Evolutionary conservation across 306 rosid species (phyloP).

Genomic region (Geum urbanum): DNA sequence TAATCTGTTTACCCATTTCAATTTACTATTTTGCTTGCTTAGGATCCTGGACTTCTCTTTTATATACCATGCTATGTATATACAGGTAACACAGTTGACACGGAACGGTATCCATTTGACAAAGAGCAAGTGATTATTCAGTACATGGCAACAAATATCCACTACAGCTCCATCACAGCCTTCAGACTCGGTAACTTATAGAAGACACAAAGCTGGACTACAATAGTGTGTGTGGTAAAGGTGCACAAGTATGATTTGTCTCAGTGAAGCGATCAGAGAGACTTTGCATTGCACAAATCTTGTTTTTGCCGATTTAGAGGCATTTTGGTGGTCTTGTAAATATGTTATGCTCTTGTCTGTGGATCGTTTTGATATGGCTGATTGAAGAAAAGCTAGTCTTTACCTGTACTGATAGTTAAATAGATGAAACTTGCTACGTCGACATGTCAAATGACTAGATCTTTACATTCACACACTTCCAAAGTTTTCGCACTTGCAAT

Average conservation of each 20-base stretch:
- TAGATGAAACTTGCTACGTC: background rate
- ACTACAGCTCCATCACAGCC: background rate
- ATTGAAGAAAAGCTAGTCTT: background rate
- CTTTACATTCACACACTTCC: too few relatives aligned
- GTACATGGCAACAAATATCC: background rate
- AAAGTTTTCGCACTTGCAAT: too few relatives aligned
- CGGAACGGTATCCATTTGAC: conserved; percentile 2
- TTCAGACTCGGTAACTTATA: background rate
- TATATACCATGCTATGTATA: background rate
- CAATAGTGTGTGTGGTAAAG: background rate
- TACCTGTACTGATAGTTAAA: background rate
- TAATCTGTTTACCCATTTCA: background rate
- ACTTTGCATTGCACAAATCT: background rate
- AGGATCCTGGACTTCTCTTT: background rate
- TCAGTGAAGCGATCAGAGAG: background rate
- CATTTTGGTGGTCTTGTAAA: background rate
- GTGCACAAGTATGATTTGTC: background rate
- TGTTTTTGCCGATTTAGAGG: background rate
- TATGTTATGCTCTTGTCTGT: background rate
- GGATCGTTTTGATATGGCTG: background rate
- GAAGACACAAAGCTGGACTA: background rate
- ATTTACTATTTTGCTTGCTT: too few relatives aligned
- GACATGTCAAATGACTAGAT: too few relatives aligned
- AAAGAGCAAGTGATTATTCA: background rate
- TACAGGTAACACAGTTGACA: conserved; percentile 13